Percentiles rank a stretch among this genome's conserved stretches.
Conservation (phyloP, 2,329 filamentous ascomycete genomes). For the Pseudogymnoascus verrucosus region DNA sequence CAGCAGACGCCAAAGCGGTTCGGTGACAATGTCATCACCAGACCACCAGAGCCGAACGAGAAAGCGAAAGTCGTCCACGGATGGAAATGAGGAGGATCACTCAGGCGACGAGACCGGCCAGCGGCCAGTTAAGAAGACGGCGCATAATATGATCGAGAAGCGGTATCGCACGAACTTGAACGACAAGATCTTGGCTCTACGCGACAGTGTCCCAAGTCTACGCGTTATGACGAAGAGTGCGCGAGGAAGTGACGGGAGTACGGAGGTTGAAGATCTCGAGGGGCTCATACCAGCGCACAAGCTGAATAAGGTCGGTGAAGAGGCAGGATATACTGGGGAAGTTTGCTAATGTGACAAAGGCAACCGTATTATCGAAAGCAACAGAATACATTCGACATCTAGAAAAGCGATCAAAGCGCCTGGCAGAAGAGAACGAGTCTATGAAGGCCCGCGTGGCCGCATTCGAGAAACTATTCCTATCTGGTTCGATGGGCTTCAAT, state of each 20-base stretch:
- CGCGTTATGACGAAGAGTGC: constrained; percentile 72
- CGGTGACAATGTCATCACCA: constrained; percentile 47
- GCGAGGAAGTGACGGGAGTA: constrained; percentile 58
- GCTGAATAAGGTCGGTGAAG: constrained; percentile 84
- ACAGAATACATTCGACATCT: constrained; percentile 94
- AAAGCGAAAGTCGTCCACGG: constrained; percentile 65
- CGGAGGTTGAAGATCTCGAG: constrained; percentile 72
- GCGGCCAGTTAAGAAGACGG: constrained; percentile 72
- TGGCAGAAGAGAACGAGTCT: constrained; percentile 71
- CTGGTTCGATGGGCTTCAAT: constrained; percentile 55
- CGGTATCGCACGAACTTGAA: constrained; percentile 93
- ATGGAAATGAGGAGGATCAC: constrained; percentile 48
- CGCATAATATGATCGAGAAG: constrained; percentile 98
- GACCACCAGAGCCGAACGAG: constrained; percentile 44
- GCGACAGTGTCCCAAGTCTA: constrained; percentile 86
- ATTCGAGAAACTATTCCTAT: constrained; percentile 72
- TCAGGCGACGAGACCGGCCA: constrained; percentile 51
- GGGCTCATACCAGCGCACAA: constrained; percentile 85
- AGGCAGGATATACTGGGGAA: background rate
- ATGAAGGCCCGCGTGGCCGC: constrained; percentile 71
- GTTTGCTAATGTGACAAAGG: constrained; percentile 1
- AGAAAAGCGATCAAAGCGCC: constrained; percentile 78
- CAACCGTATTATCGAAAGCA: constrained; percentile 72
- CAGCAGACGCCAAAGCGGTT: constrained; percentile 38
- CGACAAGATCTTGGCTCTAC: constrained; percentile 87